phyloP scores from a whole-genome alignment of 495 filamentous ascomycete species.

The Aspergillus bridgeri region DNA sequence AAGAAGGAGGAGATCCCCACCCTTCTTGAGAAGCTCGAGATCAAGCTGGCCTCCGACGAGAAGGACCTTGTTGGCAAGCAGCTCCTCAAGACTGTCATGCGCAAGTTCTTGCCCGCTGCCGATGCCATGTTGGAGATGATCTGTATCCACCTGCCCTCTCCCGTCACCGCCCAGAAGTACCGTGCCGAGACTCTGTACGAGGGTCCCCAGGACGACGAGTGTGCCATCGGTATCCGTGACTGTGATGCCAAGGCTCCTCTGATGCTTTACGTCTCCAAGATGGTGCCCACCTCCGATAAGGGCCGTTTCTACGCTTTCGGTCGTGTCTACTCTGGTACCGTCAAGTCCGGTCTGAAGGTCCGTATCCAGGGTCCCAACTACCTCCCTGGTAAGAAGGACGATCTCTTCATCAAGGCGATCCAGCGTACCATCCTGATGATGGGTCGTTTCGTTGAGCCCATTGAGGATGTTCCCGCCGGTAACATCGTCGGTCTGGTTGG shows the following conservation, averaged over 20 bases:
- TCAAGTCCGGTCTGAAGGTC: slow-evolving; percentile 96
- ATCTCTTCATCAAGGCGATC: slow-evolving; percentile 98
- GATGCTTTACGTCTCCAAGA: slow-evolving; percentile 99
- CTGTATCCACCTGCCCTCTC: slow-evolving; percentile 97
- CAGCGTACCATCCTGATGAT: slow-evolving; percentile 99
- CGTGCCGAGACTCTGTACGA: slow-evolving; percentile 98
- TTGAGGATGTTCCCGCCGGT: slow-evolving; percentile 97
- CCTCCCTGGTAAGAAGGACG: slow-evolving; percentile 94
- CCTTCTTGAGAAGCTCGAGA: slow-evolving; percentile 86
- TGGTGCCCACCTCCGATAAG: slow-evolving; percentile 99
- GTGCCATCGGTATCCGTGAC: slow-evolving; percentile 92
- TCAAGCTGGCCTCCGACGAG: slow-evolving; percentile 84
- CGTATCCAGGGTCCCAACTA: slow-evolving; percentile 99
- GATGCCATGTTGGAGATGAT: slow-evolving; percentile 99
- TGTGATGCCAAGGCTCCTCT: slow-evolving; percentile 96
- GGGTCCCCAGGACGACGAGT: slow-evolving; percentile 89
- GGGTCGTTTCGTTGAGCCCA: slow-evolving; percentile 98
- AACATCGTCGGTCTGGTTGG: slow-evolving; percentile 99
- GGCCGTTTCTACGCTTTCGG: slow-evolving; percentile 99
- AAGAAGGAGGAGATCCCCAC: slow-evolving; percentile 88
- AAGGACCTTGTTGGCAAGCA: slow-evolving; percentile 93
- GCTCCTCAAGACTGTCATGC: slow-evolving; percentile 96
- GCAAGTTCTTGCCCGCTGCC: slow-evolving; percentile 95
- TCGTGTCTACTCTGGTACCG: slow-evolving; percentile 98
- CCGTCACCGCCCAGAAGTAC: slow-evolving; percentile 95